Base-by-base conservation (phyloP, 768 basidiomycete genomes). In the Pulveroboletus sp. region DNA sequence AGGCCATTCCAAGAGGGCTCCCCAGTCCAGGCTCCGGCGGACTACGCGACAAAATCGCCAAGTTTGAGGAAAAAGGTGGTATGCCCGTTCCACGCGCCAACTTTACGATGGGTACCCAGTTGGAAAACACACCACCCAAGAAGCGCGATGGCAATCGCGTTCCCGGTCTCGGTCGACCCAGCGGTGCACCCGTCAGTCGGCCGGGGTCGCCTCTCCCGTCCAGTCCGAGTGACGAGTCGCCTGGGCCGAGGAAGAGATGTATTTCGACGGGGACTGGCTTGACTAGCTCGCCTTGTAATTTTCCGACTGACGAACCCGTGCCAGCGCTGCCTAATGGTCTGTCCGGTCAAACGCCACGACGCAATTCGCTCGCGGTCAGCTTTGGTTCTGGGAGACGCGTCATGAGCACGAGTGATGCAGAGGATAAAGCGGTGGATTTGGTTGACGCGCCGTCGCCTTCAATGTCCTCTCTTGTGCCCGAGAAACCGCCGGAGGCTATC, bases 41-140 rank as follows among this genome's bases (percentile, higher is more conserved):
- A 11, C 66, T 80, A 10, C 72, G 79, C 19, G 87, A 85, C 63
- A 89, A 81, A 71, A 90, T 90, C 53, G 87, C 88, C 19, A 82
- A 78, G 53, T 91, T 91, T 49, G 89, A 91, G 68, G 75, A 75
- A 67, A 84, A 87, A 63, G 89, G 89, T 44, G 86, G 81, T 11
- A 73, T 83, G 1, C 88, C 88, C 14, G 79, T 80, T 32, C 89
- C 88, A n/a, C 73, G 85, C 41, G 84, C 84, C 5, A 82, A 84
- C 52, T 87, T 88, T 67, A 86, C 79, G 19, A 68, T 86, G 54
- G 84, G 84, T 14, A 78, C 77, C 4, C 80, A 79, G n/a, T 62
- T 66, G 21, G 76, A 75, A 21, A 72, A 75, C 44, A 73, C 69
- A 12, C 71, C 74, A 38, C 61, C 72, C 35, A 77, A 72, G 61